Base-by-base conservation (phyloP, 495 filamentous ascomycete genomes). In the Penicillium bovifimosum region DNA sequence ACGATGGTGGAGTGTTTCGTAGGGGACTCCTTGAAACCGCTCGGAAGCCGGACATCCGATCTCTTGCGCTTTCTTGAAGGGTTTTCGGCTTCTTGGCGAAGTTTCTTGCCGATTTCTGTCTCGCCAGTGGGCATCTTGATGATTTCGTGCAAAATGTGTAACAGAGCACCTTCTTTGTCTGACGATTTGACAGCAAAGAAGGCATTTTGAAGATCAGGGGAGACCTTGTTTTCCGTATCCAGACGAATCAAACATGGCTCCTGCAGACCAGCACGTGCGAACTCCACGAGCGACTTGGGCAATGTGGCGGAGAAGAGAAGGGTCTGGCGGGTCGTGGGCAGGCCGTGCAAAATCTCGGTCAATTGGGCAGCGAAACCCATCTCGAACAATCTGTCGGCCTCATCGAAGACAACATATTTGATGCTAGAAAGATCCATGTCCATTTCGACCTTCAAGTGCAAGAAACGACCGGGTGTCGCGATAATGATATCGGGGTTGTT, bases 381-480 rank as follows among this genome's bases (percentile, higher is more conserved):
- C 69, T 98, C 93, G 69, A 97, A 98, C 2, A 98, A 75, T 41
- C 93, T 79, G 76, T 98, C 93, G 11, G 93, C 93, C 64, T 98
- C 93, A 66, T 98, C 93, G 41, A 98, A 97, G 28, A 97, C 93
- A 24, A 95, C 88, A 61, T 96, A 98, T 40, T 80, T 75, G 45
- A 96, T 83, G 9, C 87, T 92, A 3, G 84, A 87, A 28, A 98
- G 73, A 62, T 96, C 86, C 45, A 98, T 75, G 27, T 80, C 74
- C 93, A 96, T 96, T 66, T 97, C 93, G 8, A 96, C 92, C 68
- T 95, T 88, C 51, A 98, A 69, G 75, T 98, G 95, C 52, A 97
- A 67, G 62, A 97, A 96, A 57, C 93, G 88, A 63, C 93, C 93
- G 0, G 93, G 93, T 0, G 95, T 96, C 13, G 92, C 95, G 63